Base-by-base conservation (phyloP, 2,329 filamentous ascomycete genomes). In the Sporothrix pallida region DNA sequence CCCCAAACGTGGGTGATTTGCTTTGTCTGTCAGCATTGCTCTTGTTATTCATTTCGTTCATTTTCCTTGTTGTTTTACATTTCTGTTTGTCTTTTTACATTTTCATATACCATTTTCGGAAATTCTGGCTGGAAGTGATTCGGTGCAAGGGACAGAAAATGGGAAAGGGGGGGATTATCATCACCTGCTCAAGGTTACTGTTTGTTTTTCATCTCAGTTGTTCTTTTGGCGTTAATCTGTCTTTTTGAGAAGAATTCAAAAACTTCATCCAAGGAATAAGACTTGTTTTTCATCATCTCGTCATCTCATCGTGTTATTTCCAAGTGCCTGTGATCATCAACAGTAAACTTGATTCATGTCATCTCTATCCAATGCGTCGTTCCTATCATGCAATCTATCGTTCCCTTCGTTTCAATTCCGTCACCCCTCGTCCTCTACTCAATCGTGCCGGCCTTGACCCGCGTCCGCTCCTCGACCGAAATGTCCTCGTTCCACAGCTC, bases 401-500 rank as follows among this genome's bases (percentile, higher is more conserved):
- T 42, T 71, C 20, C 23, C 20, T 48, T 13, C 42, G 0, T 48
- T 13, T 23, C n/a, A 54, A 0, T 1, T 17, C 13, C 23, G 9
- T 26, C 6, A 15, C 15, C 23, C 7, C n/a, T 7, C n/a, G n/a
- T n/a, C n/a, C n/a, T n/a, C n/a, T n/a, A n/a, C n/a, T 44, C n/a
- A 7, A 73, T 12, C 13, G 58, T 52, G 17, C 75, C 74, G 74
- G 82, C 80, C 74, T 83, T 84, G n/a, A 81, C 81, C 73, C 82
- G 80, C 6, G 83, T 81, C 70, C 81, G 80, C 77, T 81, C 75
- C 80, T 84, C 86, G 74, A 86, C 85, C 42, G 86, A 85, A 76
- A 89, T 89, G 79, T 89, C 87, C 81, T 89, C 87, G 77, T 89
- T 87, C 87, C 92, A 94, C 73, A 94, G 84, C 75, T 89, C 88